Evolutionary conservation across 2,329 filamentous ascomycete species (phyloP), one percentile per base, ranked within the genome.

Genomic region (Coleophoma crateriformis): DNA sequence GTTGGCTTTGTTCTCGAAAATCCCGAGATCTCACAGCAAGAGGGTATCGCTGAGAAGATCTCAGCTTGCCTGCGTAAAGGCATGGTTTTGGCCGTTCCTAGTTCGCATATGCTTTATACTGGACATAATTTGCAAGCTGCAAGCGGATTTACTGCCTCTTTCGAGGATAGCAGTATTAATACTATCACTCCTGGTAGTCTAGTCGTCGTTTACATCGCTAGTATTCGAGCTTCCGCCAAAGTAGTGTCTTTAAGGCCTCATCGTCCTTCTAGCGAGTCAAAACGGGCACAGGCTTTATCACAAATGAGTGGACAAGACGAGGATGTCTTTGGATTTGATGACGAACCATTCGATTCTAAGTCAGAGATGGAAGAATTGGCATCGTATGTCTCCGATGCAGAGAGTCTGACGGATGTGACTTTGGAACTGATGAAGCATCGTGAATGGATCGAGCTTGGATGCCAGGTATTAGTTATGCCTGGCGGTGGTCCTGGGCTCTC

Each of bases 201-300:
- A 33, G 84, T 91, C 5, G 90, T 95, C 32, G 80, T 92, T 1
- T 97, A 96, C 62, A 81, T 91, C 38, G 90, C 89, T 15, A 96
- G 90, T 62, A 84, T 97, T 13, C 80, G 92, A 8, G 87, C 90
- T 1, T 82, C 87, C 0, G 91, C 90, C 1, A 84, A 86, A 52
- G 81, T 97, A 27, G 27, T 27, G 27, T 27, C 27, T 27, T 10
- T 27, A 27, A 27, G 27, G 27, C 27, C 27, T 27, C 27, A 27
- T 27, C 27, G 27, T 10, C 8, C 27, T 27, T 10, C 27, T 7
- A 10, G 6, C 27, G 27, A 27, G 27, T 27, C 27, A 7, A 27
- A 27, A 27, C 27, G 6, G 27, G 27, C 27, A 10, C 27, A 27
- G 5, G 5, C 5, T 27, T 7, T 27, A 10, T 27, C 27, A 27